Evolutionary conservation across 2,329 filamentous ascomycete species (phyloP), one percentile per base, ranked within the genome.

Genomic region (Aspergillus floridensis): DNA sequence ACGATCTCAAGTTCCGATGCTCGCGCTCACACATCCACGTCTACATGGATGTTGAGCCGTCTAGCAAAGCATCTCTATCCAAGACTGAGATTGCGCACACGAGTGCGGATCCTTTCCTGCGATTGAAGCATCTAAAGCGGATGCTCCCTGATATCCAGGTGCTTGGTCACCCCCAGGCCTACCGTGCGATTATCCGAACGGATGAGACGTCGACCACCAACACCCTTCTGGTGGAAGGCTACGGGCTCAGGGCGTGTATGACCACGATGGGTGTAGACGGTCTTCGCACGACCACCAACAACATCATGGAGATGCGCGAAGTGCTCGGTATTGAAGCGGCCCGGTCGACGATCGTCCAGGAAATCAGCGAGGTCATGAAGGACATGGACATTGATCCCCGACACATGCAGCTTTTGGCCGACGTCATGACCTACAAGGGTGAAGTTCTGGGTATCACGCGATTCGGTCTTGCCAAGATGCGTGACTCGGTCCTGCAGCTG

Each of bases 381-480:
- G 87, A 89, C 73, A 97, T 99, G 92, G 88, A 86, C 75, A 98
- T 99, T 70, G 95, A 99, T 77, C 93, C 93, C 49, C 90, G 95
- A 58, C 95, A 99, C 79, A 98, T 99, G 92, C 90, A 97, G 74
- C 84, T 99, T 19, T 86, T 99, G 1, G 93, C 95, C 11, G 95
- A 99, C 71, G 93, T 97, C 56, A 99, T 99, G 95, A 98, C 95
- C 0, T 98, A 93, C 83, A 98, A 97, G 80, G 95, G 95, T 53
- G 93, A 98, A 67, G 91, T 99, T 0, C 84, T 97, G 19, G 95
- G 95, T 54, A 99, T 99, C 73, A 99, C 95, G 2, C 89, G 95
- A 32, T 98, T 98, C 75, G 95, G 95, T 54, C 82, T 99, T 26
- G 90, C 92, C 59, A 99, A 98, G 82, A 98, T 96, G 89, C 85